Evolutionary conservation across 768 basidiomycete genomes (phyloP).

Genomic region (Xerocomus spinulosus): DNA sequence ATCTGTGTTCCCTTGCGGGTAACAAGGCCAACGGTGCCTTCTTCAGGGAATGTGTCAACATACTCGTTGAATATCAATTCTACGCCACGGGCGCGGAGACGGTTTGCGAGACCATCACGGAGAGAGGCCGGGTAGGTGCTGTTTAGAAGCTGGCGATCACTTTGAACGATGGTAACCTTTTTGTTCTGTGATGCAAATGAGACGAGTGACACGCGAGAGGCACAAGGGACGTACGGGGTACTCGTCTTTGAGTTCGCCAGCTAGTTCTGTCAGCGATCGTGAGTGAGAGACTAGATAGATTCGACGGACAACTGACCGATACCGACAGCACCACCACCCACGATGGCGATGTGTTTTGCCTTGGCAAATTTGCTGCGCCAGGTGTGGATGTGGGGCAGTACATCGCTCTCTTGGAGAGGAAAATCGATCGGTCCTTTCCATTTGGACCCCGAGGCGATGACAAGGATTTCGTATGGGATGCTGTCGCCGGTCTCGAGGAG

Average conservation of each 20-base stretch:
- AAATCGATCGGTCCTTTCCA: conserved; percentile 50
- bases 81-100: conserved; percentile 42
- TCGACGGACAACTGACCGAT: conserved; percentile 35
- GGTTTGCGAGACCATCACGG: conserved; percentile 43
- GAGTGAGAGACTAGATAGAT: neutral
- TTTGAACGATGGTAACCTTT: conserved; percentile 62
- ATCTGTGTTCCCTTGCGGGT: conserved; percentile 50
- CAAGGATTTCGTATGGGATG: conserved; percentile 50
- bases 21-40: conserved; percentile 35
- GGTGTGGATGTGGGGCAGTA: conserved; percentile 26
- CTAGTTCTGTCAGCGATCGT: conserved; percentile 31
- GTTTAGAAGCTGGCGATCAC: conserved; percentile 50
- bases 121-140: conserved; percentile 50
- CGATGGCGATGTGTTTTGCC: conserved; percentile 43
- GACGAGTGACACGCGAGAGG: neutral
- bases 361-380: conserved; percentile 33
- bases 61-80: conserved; percentile 49
- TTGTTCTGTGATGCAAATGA: conserved; percentile 19
- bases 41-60: conserved; percentile 43
- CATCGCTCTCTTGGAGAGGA: conserved; percentile 32
- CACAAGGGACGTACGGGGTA: conserved; percentile 32
- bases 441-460: conserved; percentile 54
- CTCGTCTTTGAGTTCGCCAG: conserved; percentile 42
- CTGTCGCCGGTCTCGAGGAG: conserved; percentile 46
- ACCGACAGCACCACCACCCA: conserved; percentile 55